These are phyloP conservation scores for Kwoniella europaea DNA, from an alignment of 768 basidiomycete genomes.

Conservation along the genomic window DNA sequence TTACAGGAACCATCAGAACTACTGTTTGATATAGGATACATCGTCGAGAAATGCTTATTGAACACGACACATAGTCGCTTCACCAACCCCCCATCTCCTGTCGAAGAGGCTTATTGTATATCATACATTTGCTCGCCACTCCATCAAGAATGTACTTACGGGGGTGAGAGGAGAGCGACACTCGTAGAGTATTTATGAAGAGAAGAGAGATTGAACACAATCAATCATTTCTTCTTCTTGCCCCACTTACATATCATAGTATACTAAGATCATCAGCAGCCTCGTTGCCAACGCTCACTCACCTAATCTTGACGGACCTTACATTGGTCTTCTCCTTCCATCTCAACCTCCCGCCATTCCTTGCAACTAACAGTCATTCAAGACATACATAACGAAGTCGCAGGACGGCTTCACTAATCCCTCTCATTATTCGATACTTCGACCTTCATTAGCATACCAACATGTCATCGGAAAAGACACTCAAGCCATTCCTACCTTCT, in stretches of 20 bases:
- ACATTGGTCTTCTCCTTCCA: conserved; percentile 3
- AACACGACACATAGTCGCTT: conserved; percentile 16
- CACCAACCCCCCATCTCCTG: neutral
- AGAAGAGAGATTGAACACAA: neutral
- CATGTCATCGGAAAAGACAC: conserved; percentile 21
- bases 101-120: conserved; percentile 11
- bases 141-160: neutral
- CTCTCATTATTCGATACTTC: neutral
- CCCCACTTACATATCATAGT: neutral
- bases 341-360: neutral
- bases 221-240: neutral
- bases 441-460: neutral
- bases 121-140: conserved; percentile 1
- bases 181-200: neutral
- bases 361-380: neutral
- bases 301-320: conserved; percentile 3
- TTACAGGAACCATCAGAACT: conserved; percentile 23
- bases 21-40: neutral
- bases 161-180: neutral
- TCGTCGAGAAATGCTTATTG: conserved; percentile 11
- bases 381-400: neutral
- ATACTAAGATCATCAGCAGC: neutral
- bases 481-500: conserved; percentile 45
- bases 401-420: neutral
- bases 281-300: neutral